Conservation (phyloP, 1,284 basidiomycete genomes). For the Sphagnurus paluster region DNA sequence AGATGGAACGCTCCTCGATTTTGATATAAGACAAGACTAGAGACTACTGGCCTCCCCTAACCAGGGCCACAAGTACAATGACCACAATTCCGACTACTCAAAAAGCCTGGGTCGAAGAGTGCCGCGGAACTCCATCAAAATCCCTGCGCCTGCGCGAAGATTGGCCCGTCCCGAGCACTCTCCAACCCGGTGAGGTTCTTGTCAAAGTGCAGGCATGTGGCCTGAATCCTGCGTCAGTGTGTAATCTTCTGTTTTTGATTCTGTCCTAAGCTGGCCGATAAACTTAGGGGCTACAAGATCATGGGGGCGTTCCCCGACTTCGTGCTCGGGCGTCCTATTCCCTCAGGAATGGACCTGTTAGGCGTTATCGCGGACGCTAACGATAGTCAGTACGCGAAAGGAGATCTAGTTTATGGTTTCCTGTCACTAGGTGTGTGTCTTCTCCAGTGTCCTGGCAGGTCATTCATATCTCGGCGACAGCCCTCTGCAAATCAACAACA, state of each 20-base stretch:
- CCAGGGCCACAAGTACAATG: conserved; percentile 8
- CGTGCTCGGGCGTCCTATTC: conserved; percentile 44
- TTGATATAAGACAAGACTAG: no score
- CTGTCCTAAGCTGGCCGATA: background rate
- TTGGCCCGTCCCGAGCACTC: conserved; percentile 43
- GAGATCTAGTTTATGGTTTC: conserved; percentile 60
- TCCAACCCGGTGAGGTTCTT: conserved; percentile 49
- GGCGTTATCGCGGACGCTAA: conserved; percentile 58
- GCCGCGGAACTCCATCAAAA: conserved; percentile 39
- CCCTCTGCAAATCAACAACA: conserved; percentile 27
- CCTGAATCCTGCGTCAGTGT: conserved; percentile 62
- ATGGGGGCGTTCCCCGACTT: conserved; percentile 50
- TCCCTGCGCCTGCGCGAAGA: conserved; percentile 45
- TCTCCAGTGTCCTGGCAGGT: background rate
- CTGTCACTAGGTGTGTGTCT: conserved; percentile 32
- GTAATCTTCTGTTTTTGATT: background rate
- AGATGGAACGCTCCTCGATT: no score
- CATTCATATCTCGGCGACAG: conserved; percentile 3
- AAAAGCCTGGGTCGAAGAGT: conserved; percentile 38
- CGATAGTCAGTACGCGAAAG: conserved; percentile 47
- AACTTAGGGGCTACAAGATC: conserved; percentile 53
- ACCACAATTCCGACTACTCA: conserved; percentile 32
- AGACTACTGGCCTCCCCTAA: no score
- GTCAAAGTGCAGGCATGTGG: conserved; percentile 63
- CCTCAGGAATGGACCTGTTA: conserved; percentile 60